A percentile compares a stretch with the other conserved stretches of the same genome.
These are phyloP conservation scores for Spergularia azorica DNA, from an alignment of 179 eudicot genomes.

Conservation along the genomic window DNA sequence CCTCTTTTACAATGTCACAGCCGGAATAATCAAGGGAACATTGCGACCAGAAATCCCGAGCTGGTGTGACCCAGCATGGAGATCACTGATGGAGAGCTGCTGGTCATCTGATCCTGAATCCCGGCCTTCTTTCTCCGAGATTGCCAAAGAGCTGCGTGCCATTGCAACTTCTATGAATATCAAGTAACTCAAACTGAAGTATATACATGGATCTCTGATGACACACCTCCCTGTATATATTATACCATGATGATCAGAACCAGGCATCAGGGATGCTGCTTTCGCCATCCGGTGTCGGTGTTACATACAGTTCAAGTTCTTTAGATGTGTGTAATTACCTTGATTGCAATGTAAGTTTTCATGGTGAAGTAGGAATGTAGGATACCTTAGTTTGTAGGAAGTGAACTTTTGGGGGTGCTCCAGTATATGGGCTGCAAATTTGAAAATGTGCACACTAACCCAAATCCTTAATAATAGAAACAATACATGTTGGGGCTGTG, in stretches of 20 bases:
- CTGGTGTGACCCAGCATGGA: slow-evolving; percentile 26
- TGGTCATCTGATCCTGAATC: slow-evolving; percentile 21
- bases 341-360: background rate
- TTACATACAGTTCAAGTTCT: background rate
- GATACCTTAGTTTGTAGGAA: background rate
- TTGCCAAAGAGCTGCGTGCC: slow-evolving; percentile 23
- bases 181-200: background rate
- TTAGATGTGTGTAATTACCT: background rate
- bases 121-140: slow-evolving; percentile 23
- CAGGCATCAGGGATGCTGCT: slow-evolving; percentile 22
- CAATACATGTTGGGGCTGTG: too few relatives aligned
- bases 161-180: slow-evolving; percentile 22
- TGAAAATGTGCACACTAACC: too few relatives aligned
- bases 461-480: too few relatives aligned
- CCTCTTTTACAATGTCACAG: slow-evolving; percentile 5
- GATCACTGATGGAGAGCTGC: slow-evolving; percentile 28
- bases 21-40: slow-evolving; percentile 20
- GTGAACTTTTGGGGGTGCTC: too few relatives aligned
- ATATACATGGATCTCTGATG: background rate
- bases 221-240: background rate
- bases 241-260: background rate
- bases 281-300: slow-evolving; percentile 25
- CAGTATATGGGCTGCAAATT: background rate
- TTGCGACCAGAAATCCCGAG: slow-evolving; percentile 22
- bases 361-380: background rate